A percentile compares a stretch with the other conserved stretches of the same genome.
Evolutionary conservation across 345 rosid genomes (phyloP).

Genomic region (Gossypium ekmanianum): DNA sequence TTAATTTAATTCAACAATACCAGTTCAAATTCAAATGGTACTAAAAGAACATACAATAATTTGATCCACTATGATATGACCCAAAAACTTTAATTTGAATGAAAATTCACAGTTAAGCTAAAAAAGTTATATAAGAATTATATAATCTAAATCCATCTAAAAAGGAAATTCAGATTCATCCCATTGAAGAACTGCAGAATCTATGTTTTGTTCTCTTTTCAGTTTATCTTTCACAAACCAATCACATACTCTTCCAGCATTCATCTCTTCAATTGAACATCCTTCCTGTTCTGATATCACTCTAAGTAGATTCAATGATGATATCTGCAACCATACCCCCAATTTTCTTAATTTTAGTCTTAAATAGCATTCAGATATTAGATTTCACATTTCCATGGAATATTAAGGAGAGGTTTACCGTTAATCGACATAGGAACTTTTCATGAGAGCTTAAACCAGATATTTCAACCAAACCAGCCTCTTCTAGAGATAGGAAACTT

Average conservation of each 20-base stretch:
- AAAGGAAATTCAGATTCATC: slow-evolving; percentile 53
- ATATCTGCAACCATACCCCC: slow-evolving; percentile 45
- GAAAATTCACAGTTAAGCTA: no score
- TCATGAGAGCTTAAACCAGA: slow-evolving; percentile 80
- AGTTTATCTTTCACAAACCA: slow-evolving; percentile 85
- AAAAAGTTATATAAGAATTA: no score
- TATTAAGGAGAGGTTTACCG: slow-evolving; percentile 36
- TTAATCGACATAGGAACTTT: slow-evolving; percentile 75
- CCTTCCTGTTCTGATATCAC: slow-evolving; percentile 82
- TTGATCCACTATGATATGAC: no score
- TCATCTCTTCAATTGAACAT: slow-evolving; percentile 74
- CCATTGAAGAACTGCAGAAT: slow-evolving; percentile 89
- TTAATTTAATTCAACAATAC: no score
- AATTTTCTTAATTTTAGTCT: neutral
- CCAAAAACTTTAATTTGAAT: no score
- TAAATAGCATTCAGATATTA: neutral
- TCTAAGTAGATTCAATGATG: slow-evolving; percentile 73
- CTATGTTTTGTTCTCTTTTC: slow-evolving; percentile 62
- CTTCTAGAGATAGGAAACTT: slow-evolving; percentile 69
- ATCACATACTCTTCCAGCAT: slow-evolving; percentile 78
- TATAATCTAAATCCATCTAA: no score
- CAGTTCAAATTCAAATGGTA: no score
- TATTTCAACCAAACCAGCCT: slow-evolving; percentile 84
- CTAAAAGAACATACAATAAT: no score
- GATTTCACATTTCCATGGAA: neutral